Evolutionary conservation across 306 rosid genomes (phyloP), one percentile per base, ranked within the genome.

Genomic region (Malus fusca): DNA sequence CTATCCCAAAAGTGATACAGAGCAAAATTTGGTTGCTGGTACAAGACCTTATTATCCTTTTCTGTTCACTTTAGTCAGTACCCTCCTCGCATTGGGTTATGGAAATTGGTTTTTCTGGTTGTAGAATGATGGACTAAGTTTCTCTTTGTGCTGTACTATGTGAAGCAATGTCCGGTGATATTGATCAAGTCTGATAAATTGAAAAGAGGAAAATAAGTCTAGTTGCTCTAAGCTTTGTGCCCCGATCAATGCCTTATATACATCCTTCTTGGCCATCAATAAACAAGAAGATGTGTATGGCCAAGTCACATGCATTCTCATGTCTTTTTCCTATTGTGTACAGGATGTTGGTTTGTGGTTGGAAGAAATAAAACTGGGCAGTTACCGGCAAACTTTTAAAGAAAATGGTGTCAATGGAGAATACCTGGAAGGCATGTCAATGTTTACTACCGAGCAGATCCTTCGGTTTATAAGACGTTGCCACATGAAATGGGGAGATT

Each of bases 281-380:
- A n/a, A 25, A 69, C 26, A 25, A 15, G 19, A 72, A 31, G 19
- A 17, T 65, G 42, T 7, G 7, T 44, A 19, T 28, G 77, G 42
- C 61, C 5, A 17, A 5, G 31, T 46, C 62, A 62, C 53, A 31
- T 71, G 73, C 40, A 17, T 25, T 59, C 77, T 76, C 55, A 71
- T 71, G 77, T 55, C 74, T 28, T 62, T 69, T 80, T 43, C 71
- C 67, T 76, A 58, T 80, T 81, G 72, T 77, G 8, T 60, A 63
- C 87, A 95, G 99, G 99, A 95, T 92, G 99, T 95, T 75, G 99
- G 99, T 68, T 70, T 95, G 88, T 95, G 99, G 99, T 84, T 95
- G 88, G 99, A 95, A 84, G 92, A 87, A 81, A 95, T 95, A 84
- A 90, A 89, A 82, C 92, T 95, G 56, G 99, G 99, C 78, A 78